Base-by-base conservation (phyloP, 352 stramenopile genomes). In the Pythium aphanidermatum region DNA sequence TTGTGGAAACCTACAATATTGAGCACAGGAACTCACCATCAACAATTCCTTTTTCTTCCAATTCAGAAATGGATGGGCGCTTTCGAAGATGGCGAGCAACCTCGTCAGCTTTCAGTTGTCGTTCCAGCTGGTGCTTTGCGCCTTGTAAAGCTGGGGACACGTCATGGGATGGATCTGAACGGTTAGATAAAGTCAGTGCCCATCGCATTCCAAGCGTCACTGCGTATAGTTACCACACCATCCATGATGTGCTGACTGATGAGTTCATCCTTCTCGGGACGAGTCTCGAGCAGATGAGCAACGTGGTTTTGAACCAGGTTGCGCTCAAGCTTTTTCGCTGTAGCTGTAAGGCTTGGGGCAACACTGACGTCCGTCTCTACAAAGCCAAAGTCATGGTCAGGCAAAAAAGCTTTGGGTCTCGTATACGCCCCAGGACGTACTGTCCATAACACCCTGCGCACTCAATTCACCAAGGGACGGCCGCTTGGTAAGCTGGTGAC, bases 241-340 rank as follows among this genome's bases (percentile, higher is more conserved):
- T 83, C 60, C 26, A 87, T 35, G 42, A 91, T 88, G 43, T 88
- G 60, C 11, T 88, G 75, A 25, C 70, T 73, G 10, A 91, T 71
- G 13, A 93, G 70, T 17, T 93, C 74, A 7, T 91, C 70, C 37
- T 88, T 81, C 21, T 87, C 78, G 0, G 81, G 81, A 31, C 81
- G 66, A 8, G 70, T 81, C 51, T 93, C 81, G 0, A 93, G 62
- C 49, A 93, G 55, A 36, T 89, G 78, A 8, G 74, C 77, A 12
- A 93, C 76, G 37, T 93, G 78, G 58, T 91, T 83, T 51, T 91
- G 73, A 23, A 88, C 70, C 17, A 93, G 34, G 35, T 76, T 85
- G 23, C 71, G 63, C 63, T 91, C 76, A 6, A 93, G 69, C 47
- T 86, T 80, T 60, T 91, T 86, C 10, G 78, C 76, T 4, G 78